These are phyloP conservation scores for Kwoniella mangroviensis DNA, from an alignment of 768 basidiomycete species.

Conservation along the genomic window DNA sequence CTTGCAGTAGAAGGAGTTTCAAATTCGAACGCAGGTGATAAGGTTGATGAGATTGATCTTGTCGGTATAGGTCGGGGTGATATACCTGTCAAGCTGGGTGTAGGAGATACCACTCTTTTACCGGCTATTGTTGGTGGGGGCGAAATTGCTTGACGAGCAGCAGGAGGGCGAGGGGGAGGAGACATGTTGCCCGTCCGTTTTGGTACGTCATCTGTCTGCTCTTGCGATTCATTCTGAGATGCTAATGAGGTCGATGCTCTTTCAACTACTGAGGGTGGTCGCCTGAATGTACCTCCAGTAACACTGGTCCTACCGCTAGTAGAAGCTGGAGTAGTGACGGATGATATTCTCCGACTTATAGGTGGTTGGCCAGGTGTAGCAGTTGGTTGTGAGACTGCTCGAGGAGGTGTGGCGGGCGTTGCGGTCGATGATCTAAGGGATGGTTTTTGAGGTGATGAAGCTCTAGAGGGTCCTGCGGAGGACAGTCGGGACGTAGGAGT, in stretches of 20 bases:
- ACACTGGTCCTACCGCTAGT: conserved; percentile 19
- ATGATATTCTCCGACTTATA: conserved; percentile 2
- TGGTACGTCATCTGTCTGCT: background rate
- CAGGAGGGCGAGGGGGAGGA: conserved; percentile 9
- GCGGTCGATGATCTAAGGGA: background rate
- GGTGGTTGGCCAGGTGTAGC: conserved; percentile 45
- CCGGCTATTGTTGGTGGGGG: conserved; percentile 3
- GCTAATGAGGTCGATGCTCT: conserved; percentile 22
- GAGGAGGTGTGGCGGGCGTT: conserved; percentile 33
- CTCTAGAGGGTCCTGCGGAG: conserved; percentile 21
- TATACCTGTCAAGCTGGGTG: conserved; percentile 7
- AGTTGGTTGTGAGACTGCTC: conserved; percentile 58
- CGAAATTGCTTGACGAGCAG: conserved; percentile 9
- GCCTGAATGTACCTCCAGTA: conserved; percentile 16
- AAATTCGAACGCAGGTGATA: conserved; percentile 13
- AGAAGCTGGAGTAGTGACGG: conserved; percentile 30
- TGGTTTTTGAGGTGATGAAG: conserved; percentile 27
- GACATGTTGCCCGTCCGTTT: conserved; percentile 3
- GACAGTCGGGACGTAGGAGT: conserved; percentile 32
- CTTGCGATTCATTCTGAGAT: conserved; percentile 1
- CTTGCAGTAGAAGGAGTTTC: conserved; percentile 7
- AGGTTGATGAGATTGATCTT: conserved; percentile 26
- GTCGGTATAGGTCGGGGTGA: conserved; percentile 9
- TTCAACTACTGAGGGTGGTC: conserved; percentile 37
- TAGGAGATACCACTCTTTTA: conserved; percentile 14